Conservation (phyloP, 2,329 filamentous ascomycete genomes). For the Fusarium miscanthi region DNA sequence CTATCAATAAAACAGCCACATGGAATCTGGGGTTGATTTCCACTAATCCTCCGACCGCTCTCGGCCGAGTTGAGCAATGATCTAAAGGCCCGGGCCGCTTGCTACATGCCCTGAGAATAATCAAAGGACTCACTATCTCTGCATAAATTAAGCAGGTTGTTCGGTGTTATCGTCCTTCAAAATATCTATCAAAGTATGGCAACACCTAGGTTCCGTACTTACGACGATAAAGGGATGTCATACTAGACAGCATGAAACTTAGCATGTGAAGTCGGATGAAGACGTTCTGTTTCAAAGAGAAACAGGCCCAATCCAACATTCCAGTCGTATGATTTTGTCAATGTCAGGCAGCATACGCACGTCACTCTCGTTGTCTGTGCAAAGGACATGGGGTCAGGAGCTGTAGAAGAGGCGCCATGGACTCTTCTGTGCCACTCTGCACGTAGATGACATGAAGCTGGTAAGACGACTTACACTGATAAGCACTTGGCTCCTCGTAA, state of each 20-base stretch:
- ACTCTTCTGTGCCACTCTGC: background rate
- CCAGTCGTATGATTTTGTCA: background rate
- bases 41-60: conserved; percentile 5
- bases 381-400: background rate
- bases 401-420: background rate
- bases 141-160: background rate
- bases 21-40: conserved; percentile 29
- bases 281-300: background rate
- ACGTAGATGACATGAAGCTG: background rate
- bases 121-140: background rate
- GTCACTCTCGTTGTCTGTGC: background rate
- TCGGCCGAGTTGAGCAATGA: conserved; percentile 38
- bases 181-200: background rate
- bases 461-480: background rate
- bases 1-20: background rate
- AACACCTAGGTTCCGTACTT: background rate
- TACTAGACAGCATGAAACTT: background rate
- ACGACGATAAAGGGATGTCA: background rate
- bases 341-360: background rate
- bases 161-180: background rate
- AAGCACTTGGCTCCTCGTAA: background rate
- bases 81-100: conserved; percentile 10
- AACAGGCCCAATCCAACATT: background rate
- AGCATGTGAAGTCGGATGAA: background rate
- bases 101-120: background rate